Evolutionary conservation across 1,284 basidiomycete species (phyloP).

Genomic region (Ceratobasidium sp.): DNA sequence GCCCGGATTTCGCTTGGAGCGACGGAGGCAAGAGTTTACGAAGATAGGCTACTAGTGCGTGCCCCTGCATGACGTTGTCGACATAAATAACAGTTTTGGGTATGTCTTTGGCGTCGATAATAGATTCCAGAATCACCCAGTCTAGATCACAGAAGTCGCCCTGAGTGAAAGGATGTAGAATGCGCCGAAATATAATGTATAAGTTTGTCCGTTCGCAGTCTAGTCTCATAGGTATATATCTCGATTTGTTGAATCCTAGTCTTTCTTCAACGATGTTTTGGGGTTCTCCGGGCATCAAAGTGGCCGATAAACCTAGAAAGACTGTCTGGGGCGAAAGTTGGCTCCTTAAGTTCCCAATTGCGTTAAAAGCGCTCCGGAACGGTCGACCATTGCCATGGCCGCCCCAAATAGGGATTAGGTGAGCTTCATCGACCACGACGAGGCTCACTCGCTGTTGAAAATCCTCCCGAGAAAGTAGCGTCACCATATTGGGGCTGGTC

Average conservation of each 20-base stretch:
- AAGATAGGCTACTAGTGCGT: not conserved
- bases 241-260: not conserved
- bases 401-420: slow-evolving; percentile 19
- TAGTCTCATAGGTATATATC: not conserved
- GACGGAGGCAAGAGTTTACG: not conserved
- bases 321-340: not conserved
- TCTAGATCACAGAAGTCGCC: not conserved
- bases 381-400: not conserved
- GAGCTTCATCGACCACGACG: slow-evolving; percentile 11
- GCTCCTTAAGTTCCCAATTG: not conserved
- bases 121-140: not conserved
- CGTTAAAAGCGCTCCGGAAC: not conserved
- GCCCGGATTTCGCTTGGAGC: not conserved
- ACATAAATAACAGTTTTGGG: slow-evolving; percentile 12
- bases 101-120: not conserved
- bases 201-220: slow-evolving; percentile 1
- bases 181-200: not conserved
- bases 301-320: slow-evolving; percentile 1
- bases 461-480: not conserved
- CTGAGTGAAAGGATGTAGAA: not conserved
- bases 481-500: not conserved
- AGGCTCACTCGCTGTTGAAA: not conserved
- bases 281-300: slow-evolving; percentile 1
- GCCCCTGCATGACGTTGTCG: not conserved
- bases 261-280: not conserved